Percentiles rank a stretch among this genome's conserved stretches.
Conservation (phyloP, 306 rosid species). For the Ormosia semicastrata region DNA sequence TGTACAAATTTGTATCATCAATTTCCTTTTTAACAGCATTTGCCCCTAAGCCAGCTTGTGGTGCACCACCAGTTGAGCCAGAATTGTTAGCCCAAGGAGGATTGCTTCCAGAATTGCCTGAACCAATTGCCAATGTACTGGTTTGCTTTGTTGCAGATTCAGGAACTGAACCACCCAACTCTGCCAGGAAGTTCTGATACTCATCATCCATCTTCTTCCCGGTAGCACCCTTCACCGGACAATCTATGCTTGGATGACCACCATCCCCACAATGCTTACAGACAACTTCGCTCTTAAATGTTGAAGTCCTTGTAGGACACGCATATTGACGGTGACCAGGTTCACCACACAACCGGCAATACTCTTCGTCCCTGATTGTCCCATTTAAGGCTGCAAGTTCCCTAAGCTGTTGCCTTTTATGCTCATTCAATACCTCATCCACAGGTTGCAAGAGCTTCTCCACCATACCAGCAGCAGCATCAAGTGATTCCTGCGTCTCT, state of each 20-base stretch:
- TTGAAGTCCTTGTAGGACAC: conserved; percentile 80
- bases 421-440: conserved; percentile 97
- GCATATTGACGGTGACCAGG: conserved; percentile 98
- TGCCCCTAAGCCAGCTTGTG: conserved; percentile 76
- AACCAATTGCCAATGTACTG: conserved; percentile 55
- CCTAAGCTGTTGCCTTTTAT: conserved; percentile 96
- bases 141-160: conserved; percentile 55
- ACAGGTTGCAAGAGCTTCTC: conserved; percentile 98
- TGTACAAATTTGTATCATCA: conserved; percentile 92
- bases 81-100: conserved; percentile 91
- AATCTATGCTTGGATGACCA: conserved; percentile 96
- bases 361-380: conserved; percentile 97
- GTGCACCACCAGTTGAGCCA: conserved; percentile 32
- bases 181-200: conserved; percentile 96
- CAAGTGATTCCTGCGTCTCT: conserved; percentile 79
- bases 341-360: conserved; percentile 91
- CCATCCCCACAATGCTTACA: conserved; percentile 99
- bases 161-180: conserved; percentile 73
- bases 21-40: conserved; percentile 73
- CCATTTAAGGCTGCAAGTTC: conserved; percentile 97
- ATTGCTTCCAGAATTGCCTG: conserved; percentile 74
- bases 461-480: conserved; percentile 98
- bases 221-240: conserved; percentile 89
- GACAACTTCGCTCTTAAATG: conserved; percentile 87
- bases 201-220: conserved; percentile 76